A percentile compares a stretch with the other conserved stretches of the same genome.
Evolutionary conservation across 352 stramenopile genomes (phyloP).

Genomic region (Pythium apleroticum): DNA sequence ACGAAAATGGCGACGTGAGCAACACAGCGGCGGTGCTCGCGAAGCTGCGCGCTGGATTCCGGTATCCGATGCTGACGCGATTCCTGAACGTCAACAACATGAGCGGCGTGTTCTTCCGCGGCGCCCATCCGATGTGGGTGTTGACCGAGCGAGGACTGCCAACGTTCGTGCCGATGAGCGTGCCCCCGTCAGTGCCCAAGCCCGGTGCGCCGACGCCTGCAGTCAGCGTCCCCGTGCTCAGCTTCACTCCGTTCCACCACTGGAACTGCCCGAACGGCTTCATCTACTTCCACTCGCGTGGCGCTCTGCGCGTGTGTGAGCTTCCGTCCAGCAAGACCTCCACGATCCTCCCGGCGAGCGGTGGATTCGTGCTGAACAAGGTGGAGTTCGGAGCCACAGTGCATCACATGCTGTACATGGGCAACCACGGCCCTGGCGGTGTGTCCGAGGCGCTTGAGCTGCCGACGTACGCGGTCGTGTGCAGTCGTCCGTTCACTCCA

Average conservation of each 20-base stretch:
- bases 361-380: conserved; percentile 82
- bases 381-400: conserved; percentile 69
- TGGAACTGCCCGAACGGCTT: conserved; percentile 89
- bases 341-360: conserved; percentile 64
- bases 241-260: conserved; percentile 86
- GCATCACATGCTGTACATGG: conserved; percentile 82
- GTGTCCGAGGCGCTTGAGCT: conserved; percentile 75
- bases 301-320: conserved; percentile 77
- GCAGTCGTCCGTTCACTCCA: conserved; percentile 52
- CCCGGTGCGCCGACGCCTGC: conserved; percentile 29
- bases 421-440: conserved; percentile 68
- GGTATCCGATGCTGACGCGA: conserved; percentile 83
- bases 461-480: conserved; percentile 81
- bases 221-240: conserved; percentile 79
- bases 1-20: conserved; percentile 44
- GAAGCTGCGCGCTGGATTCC: conserved; percentile 76
- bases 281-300: conserved; percentile 87
- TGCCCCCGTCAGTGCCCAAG: conserved; percentile 34
- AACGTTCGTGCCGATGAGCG: conserved; percentile 75
- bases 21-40: conserved; percentile 69
- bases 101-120: conserved; percentile 84
- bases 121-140: conserved; percentile 84
- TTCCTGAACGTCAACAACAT: conserved; percentile 87
- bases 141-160: conserved; percentile 64
- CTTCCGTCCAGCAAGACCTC: conserved; percentile 72